Evolutionary conservation across 2,329 filamentous ascomycete species (phyloP).

Genomic region (Sporothrix humicola): DNA sequence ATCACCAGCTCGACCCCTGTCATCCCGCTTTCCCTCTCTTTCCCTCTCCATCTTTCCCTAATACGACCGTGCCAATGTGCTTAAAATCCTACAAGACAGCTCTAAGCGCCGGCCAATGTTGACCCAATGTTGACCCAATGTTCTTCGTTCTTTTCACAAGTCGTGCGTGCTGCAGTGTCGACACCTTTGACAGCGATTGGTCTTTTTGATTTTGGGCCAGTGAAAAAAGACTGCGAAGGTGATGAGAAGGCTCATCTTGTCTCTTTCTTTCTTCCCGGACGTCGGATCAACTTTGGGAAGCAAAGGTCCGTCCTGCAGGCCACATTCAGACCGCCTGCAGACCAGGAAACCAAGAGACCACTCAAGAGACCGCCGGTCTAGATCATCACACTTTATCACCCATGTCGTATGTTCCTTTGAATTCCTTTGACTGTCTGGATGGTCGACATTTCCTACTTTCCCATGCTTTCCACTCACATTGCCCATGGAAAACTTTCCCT

Average conservation of each 20-base stretch:
- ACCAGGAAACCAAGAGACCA: background rate
- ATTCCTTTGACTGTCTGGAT: background rate
- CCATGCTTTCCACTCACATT: background rate
- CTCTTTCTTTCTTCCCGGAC: background rate
- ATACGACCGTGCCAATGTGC: background rate
- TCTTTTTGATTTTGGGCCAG: background rate
- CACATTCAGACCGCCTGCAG: background rate
- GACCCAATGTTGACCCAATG: too few relatives aligned
- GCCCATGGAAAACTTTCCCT: background rate
- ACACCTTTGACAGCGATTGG: background rate
- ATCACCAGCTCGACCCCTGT: slow-evolving; percentile 2
- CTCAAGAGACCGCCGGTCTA: background rate
- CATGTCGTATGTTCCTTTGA: background rate
- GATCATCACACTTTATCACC: background rate
- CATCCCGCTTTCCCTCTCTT: background rate
- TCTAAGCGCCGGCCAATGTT: slow-evolving; percentile 7
- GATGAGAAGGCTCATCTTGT: slow-evolving; percentile 1
- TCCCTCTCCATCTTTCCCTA: background rate
- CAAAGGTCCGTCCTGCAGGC: background rate
- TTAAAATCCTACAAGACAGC: background rate
- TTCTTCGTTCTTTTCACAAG: background rate
- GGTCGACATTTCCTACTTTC: slow-evolving; percentile 4
- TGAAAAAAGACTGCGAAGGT: background rate
- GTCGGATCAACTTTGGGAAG: background rate
- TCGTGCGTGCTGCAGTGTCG: background rate